Conservation (phyloP, 345 rosid species). For the Hibiscus syriacus region DNA sequence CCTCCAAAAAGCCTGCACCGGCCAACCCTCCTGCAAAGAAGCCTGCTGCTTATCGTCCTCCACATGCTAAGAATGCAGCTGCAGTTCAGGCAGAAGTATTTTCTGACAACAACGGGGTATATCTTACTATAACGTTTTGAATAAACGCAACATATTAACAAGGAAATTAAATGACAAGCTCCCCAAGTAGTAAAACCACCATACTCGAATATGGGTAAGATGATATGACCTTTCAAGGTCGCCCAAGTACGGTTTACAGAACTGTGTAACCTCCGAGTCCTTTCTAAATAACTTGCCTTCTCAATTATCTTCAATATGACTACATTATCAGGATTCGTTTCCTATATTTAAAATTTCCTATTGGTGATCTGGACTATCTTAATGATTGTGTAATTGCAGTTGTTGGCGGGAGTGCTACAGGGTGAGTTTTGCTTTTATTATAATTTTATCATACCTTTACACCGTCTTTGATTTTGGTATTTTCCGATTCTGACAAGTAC, state of each 20-base stretch:
- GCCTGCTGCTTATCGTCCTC: slow-evolving; percentile 91
- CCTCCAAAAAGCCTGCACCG: slow-evolving; percentile 36
- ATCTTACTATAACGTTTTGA: not conserved
- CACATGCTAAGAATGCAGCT: slow-evolving; percentile 77
- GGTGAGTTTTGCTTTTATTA: slow-evolving; percentile 44
- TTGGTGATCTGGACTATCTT: slow-evolving; percentile 22
- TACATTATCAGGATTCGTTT: not conserved
- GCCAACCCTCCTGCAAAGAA: slow-evolving; percentile 40
- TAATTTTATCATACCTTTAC: not conserved
- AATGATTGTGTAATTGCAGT: slow-evolving; percentile 35
- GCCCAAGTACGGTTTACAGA: not conserved
- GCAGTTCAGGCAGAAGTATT: slow-evolving; percentile 81
- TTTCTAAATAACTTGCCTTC: not conserved
- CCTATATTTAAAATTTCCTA: not conserved
- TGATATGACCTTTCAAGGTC: too few relatives aligned
- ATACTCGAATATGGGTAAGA: too few relatives aligned
- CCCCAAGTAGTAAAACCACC: too few relatives aligned
- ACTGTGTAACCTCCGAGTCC: not conserved
- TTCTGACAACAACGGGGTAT: not conserved
- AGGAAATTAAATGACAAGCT: too few relatives aligned
- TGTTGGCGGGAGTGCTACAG: slow-evolving; percentile 50
- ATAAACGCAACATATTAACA: too few relatives aligned
- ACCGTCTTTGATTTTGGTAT: not conserved
- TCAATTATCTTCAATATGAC: not conserved
- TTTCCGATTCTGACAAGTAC: slow-evolving; percentile 1